Base-by-base conservation (phyloP, 2,329 filamentous ascomycete genomes). In the Phyllosticta ampelicida region DNA sequence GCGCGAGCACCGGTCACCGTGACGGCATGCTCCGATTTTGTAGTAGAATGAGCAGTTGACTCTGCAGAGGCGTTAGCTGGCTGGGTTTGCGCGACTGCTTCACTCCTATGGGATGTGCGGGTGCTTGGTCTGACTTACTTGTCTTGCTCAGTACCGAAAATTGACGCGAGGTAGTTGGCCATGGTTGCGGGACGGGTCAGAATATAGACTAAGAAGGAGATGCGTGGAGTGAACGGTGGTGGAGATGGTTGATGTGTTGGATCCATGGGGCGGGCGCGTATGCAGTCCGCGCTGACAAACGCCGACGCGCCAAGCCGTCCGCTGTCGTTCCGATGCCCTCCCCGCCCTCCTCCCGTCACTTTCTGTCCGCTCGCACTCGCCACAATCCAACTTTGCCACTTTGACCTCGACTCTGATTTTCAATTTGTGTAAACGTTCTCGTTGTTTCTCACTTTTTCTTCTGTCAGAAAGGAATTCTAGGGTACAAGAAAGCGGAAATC, bases 31-130 rank as follows among this genome's bases (percentile, higher is more conserved):
- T 73, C 94, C 94, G 75, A 99, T 99, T 80, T 99, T 99, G 87
- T 96, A 91, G 85, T 99, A 99, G 84, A 99, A 99, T 60, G 88
- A 94, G 83, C 94, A 96, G 83, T 97, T 96, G 79, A 96, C 91
- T 68, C 67, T 56, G 49, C 30, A 54, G 26, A 49, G 49, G 13
- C 48, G 62, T 65, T 61, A 63, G 63, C 52, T n/a, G 36, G 8
- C 36, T 18, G 36, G 29, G 13, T 44, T 44, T 44, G 50, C 36
- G 36, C 56, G 30, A 51, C 51, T 20, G 20, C 26, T 57, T 30
- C 36, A 54, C 13, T 36, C 36, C 5, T 18, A 48, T n/a, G 56
- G 49, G 55, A 52, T 51, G 19, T 50, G 55, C 51, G 53, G 21
- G 16, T 16, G 28, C 20, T 44, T 19, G 36, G n/a, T 11, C 16